phyloP scores from a whole-genome alignment of 345 rosid genomes.

The Cardamine occulta region DNA sequence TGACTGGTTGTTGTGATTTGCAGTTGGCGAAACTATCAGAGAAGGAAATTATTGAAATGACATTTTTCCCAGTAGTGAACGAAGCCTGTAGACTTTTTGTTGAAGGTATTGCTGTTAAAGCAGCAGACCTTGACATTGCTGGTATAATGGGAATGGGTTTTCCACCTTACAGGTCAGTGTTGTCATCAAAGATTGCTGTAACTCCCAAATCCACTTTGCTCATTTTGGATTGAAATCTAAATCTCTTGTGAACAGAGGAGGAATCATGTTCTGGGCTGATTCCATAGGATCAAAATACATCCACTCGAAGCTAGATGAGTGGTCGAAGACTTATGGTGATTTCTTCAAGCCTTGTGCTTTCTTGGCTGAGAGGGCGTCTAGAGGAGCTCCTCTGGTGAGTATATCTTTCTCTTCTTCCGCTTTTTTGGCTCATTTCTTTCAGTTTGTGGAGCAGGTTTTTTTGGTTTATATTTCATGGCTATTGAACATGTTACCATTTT shows the following conservation, averaged over 20 bases:
- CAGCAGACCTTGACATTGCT: constrained; percentile 90
- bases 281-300: constrained; percentile 76
- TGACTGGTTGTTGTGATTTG: constrained; percentile 28
- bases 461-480: neutral
- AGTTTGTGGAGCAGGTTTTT: neutral
- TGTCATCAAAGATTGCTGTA: constrained; percentile 4
- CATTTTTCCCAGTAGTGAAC: constrained; percentile 91
- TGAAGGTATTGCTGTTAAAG: constrained; percentile 94
- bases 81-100: constrained; percentile 93
- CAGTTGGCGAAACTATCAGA: constrained; percentile 75
- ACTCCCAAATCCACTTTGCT: neutral
- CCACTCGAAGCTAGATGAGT: constrained; percentile 70
- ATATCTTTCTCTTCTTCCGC: neutral
- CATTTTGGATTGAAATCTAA: constrained; percentile 6
- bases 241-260: constrained; percentile 70
- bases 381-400: constrained; percentile 69
- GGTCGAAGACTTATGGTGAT: constrained; percentile 78
- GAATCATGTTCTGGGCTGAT: constrained; percentile 95
- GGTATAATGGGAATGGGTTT: constrained; percentile 96
- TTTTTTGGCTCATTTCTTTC: neutral
- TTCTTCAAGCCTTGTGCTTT: constrained; percentile 94
- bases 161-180: constrained; percentile 81
- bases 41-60: constrained; percentile 89
- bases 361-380: constrained; percentile 79
- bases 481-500: neutral